These are phyloP conservation scores for Obelidium mucronatum DNA, from an alignment of 192 early-diverging fungal species.

Conservation along the genomic window DNA sequence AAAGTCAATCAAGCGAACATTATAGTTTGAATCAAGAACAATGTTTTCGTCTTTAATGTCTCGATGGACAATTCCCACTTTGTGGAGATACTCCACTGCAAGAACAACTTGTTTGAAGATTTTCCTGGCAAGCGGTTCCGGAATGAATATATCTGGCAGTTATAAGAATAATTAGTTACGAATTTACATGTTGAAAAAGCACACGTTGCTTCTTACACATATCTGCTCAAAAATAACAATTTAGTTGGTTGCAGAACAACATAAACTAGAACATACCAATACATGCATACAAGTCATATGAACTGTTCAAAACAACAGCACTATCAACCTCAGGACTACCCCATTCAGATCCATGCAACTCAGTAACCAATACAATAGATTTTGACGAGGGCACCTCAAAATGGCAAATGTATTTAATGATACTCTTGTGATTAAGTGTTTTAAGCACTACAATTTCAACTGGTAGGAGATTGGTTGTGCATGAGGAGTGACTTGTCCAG, in stretches of 20 bases:
- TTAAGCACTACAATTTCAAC: constrained; percentile 45
- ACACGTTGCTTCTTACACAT: background rate
- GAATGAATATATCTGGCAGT: constrained; percentile 43
- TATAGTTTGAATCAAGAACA: constrained; percentile 51
- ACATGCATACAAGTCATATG: constrained; percentile 60
- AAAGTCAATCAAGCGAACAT: constrained; percentile 59
- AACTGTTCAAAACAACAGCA: constrained; percentile 26
- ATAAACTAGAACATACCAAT: constrained; percentile 40
- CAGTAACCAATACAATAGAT: constrained; percentile 56
- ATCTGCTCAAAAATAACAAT: background rate
- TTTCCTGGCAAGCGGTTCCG: constrained; percentile 20
- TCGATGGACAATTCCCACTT: constrained; percentile 46
- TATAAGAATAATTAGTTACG: too few relatives aligned
- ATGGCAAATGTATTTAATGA: constrained; percentile 55
- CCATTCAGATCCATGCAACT: constrained; percentile 57
- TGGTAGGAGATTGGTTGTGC: constrained; percentile 45
- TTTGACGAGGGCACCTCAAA: constrained; percentile 37
- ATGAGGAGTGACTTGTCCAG: too few relatives aligned
- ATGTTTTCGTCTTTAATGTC: constrained; percentile 64
- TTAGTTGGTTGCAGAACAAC: background rate
- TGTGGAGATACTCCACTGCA: constrained; percentile 49
- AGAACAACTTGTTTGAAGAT: constrained; percentile 57
- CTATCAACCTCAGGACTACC: constrained; percentile 32
- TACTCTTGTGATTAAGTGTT: constrained; percentile 50
- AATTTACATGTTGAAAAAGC: background rate